phyloP scores from a whole-genome alignment of 352 stramenopile species.

The Globisporangium barbulae region DNA sequence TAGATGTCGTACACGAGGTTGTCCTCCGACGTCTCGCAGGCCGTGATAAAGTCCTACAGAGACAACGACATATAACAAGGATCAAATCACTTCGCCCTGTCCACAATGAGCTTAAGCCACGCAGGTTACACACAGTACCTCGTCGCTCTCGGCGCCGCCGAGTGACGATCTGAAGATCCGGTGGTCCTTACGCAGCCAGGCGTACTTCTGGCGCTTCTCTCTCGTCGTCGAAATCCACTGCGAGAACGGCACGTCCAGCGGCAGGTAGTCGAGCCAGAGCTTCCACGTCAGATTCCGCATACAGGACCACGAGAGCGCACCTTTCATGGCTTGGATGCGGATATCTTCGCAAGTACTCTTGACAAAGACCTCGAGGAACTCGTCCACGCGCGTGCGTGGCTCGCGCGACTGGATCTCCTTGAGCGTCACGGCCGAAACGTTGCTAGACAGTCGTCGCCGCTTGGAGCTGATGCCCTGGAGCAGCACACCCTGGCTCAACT shows the following conservation, averaged over 20 bases:
- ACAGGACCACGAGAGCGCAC: conserved; percentile 66
- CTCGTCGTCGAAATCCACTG: conserved; percentile 35
- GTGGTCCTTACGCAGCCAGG: conserved; percentile 26
- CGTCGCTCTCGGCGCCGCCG: conserved; percentile 24
- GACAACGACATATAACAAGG: background rate
- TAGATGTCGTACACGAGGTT: conserved; percentile 62
- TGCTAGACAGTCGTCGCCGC: conserved; percentile 39
- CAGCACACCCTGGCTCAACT: conserved; percentile 23
- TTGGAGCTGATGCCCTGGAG: conserved; percentile 18
- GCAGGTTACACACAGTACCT: conserved; percentile 6
- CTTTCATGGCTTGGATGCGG: conserved; percentile 49
- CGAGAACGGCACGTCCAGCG: conserved; percentile 37
- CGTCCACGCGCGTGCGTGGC: conserved; percentile 43
- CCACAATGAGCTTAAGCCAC: background rate
- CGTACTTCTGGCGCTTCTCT: conserved; percentile 47
- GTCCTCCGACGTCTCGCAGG: conserved; percentile 51
- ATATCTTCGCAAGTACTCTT: conserved; percentile 47
- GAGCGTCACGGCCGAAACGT: conserved; percentile 39
- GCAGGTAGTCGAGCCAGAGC: conserved; percentile 62
- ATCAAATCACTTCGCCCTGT: background rate
- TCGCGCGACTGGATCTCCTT: conserved; percentile 63
- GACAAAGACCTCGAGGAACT: conserved; percentile 76
- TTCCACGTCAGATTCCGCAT: conserved; percentile 72
- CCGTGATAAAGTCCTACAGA: conserved; percentile 38
- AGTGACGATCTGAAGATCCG: conserved; percentile 31